These are phyloP conservation scores for Hericium coralloides DNA, from an alignment of 768 basidiomycete species.

Conservation along the genomic window DNA sequence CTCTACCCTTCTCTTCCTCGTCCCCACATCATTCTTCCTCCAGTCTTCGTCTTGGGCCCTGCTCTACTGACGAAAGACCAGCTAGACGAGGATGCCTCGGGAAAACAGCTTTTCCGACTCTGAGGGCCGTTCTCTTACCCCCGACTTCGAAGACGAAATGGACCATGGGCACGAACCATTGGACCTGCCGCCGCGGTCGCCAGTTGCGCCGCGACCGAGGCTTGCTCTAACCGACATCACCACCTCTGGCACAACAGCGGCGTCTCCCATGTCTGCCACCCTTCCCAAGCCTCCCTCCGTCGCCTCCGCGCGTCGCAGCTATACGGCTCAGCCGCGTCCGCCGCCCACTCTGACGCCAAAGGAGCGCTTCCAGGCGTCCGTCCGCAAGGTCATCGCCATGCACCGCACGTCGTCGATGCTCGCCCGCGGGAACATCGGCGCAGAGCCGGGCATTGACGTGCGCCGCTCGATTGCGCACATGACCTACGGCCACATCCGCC, in stretches of 20 bases:
- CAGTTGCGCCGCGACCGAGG: neutral
- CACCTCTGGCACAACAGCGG: neutral
- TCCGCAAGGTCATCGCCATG: conserved; percentile 56
- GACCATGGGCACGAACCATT: neutral
- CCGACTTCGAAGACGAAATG: conserved; percentile 1
- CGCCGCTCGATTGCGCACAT: conserved; percentile 47
- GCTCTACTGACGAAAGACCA: too few relatives aligned
- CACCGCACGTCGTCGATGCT: conserved; percentile 40
- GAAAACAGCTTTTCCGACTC: conserved; percentile 4
- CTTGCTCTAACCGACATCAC: neutral
- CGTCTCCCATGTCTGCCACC: neutral
- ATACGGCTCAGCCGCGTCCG: neutral
- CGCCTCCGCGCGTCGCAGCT: neutral
- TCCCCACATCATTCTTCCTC: neutral
- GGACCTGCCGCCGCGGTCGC: neutral
- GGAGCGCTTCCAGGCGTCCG: conserved; percentile 47
- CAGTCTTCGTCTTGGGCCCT: too few relatives aligned
- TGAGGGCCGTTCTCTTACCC: conserved; percentile 5
- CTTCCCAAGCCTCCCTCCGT: neutral
- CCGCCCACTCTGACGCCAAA: conserved; percentile 24
- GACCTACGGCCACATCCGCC: conserved; percentile 45
- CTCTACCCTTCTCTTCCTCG: neutral
- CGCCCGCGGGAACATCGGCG: conserved; percentile 38
- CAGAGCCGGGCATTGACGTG: conserved; percentile 66
- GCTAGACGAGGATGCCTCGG: conserved; percentile 1